Evolutionary conservation across 2,329 filamentous ascomycete genomes (phyloP), one percentile per base, ranked within the genome.

Genomic region (Alternaria angustiovoidea): DNA sequence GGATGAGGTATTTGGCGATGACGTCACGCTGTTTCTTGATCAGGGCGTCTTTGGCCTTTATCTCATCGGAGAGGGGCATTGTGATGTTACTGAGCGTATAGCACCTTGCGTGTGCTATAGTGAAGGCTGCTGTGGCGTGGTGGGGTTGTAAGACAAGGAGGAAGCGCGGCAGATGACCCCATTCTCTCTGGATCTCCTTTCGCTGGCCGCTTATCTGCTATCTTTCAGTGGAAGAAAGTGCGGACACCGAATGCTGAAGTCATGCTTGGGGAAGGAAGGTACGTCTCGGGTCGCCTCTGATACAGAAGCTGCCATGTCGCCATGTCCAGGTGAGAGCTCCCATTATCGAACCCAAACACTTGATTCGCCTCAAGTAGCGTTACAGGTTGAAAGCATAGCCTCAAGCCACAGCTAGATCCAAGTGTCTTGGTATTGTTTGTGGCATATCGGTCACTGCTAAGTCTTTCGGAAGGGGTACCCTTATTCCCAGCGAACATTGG

Each of bases 1-100:
- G 43, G 43, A 55, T 54, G 8, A 59, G 56, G 51, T 59, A 59
- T n/a, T 48, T 44, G 34, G 51, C 32, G 26, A 59, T 36, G 14
- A 49, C 47, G 43, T 59, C 43, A 36, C 51, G 51, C 28, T 54
- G 56, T 16, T 55, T 55, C 12, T 30, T 42, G 28, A 54, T 54
- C 9, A 54, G 30, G 7, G 41, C 55, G 20, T 47, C 42, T 34
- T 48, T 54, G 42, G 55, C 49, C n/a, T 26, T 26, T 7, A 42
- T 18, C 6, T 47, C 38, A 18, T 55, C 43, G 7, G 28, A 11
- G 20, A 22, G 26, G n/a, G 56, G 30, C 56, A 59, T 59, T 43
- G 20, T 14, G 34, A 22, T 12, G 34, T 43, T 36, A 18, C 4
- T 8, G 18, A 16, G 28, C 5, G 42, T 38, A 24, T 38, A 36